Base-by-base conservation (phyloP, 1,139 yeast genomes). In the Kurtzmaniella quercitrusa region DNA sequence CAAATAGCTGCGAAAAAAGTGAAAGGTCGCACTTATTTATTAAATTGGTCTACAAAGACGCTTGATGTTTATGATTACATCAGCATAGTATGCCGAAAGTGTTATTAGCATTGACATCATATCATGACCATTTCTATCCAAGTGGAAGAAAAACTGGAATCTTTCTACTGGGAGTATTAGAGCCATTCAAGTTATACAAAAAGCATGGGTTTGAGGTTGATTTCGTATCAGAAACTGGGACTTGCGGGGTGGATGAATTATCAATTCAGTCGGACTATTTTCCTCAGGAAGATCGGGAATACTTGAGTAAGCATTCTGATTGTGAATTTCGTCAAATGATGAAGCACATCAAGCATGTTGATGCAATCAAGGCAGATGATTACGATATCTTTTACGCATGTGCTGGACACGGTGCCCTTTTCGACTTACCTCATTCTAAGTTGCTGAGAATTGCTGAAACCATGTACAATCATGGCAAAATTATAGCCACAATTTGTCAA, bases 401-500 rank as follows among this genome's bases (percentile, higher is more conserved):
- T 18, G 60, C 54, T 16, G 61, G 61, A 9, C 60, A 57, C 39
- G 61, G 54, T 3, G 46, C 55, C 4, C 38, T 53, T 36, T 53
- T 51, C 38, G 62, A 56, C 45, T 56, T 48, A 45, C 60, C 62
- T 9, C 47, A 39, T 20, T 57, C 60, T 7, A 40, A 38, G 9
- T 46, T 56, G 42, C 55, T 52, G 36, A 18, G 39, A 11, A 40
- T 55, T 36, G 57, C 53, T 4, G 46, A 45, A 37, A 38, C 39
- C n/a, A 50, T 56, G 19, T 52, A 48, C 44, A 38, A 49, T 33
- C 41, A 49, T 5, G 53, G 50, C 2, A 59, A 59, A 12, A 55
- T 54, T 5, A 49, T 56, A n/a, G 49, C 59, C 3, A 58, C 58
- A 3, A 55, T 56, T 2, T 56, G 60, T 39, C 60, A 55, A 36